phyloP scores from a whole-genome alignment of 148 eudicot species.

The Nepenthes mirabilis region DNA sequence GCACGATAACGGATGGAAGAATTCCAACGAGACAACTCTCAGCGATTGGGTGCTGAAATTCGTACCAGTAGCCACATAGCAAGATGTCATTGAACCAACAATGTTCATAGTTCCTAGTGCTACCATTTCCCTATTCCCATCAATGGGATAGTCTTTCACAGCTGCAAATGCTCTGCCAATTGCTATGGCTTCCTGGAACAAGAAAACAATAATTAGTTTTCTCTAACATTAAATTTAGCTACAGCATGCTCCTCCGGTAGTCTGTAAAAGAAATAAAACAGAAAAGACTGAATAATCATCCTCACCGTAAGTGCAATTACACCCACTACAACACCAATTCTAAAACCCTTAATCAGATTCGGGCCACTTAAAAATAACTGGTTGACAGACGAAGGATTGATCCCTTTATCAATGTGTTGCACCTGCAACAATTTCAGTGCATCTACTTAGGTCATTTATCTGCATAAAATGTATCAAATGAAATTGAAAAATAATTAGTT shows the following conservation, averaged over 20 bases:
- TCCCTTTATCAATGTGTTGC: constrained; percentile 43
- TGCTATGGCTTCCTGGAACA: constrained; percentile 68
- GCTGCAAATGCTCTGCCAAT: constrained; percentile 89
- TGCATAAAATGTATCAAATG: not conserved
- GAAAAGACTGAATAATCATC: not conserved
- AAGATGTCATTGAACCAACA: constrained; percentile 82
- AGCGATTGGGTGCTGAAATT: not conserved
- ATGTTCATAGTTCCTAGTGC: constrained; percentile 84
- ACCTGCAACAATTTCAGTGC: constrained; percentile 28
- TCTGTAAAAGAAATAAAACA: not conserved
- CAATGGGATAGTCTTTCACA: constrained; percentile 66
- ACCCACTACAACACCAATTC: constrained; percentile 60
- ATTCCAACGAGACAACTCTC: not conserved
- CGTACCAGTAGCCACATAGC: constrained; percentile 73
- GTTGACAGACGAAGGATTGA: constrained; percentile 51
- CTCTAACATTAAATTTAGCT: not conserved
- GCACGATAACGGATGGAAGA: too few relatives aligned
- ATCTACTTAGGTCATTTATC: not conserved
- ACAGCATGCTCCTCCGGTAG: not conserved
- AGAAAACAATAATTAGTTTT: not conserved
- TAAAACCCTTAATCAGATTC: constrained; percentile 40
- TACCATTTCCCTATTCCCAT: constrained; percentile 93
- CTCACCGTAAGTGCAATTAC: constrained; percentile 67
- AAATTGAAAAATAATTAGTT: not conserved
- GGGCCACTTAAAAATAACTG: constrained; percentile 45